Evolutionary conservation across 1,284 basidiomycete genomes (phyloP), one percentile per base, ranked within the genome.

Genomic region (Rhodotorula sp.): DNA sequence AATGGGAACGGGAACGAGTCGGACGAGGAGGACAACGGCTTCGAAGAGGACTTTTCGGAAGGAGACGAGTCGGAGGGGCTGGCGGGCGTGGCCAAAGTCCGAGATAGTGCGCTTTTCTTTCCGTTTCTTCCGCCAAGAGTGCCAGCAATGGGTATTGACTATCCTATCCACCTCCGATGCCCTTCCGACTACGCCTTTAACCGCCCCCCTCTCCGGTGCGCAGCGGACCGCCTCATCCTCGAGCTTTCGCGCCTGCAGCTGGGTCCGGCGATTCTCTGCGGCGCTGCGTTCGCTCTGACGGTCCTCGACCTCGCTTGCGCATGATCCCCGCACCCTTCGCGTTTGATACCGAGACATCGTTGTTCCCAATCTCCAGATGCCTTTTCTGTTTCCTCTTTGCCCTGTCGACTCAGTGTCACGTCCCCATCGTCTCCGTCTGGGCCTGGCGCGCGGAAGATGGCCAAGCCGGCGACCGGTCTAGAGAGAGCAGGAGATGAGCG

Each of bases 171-270:
- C 28, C 28, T 28, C 28, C 28, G 28, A 28, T 28, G 28, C 28
- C 28, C 28, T 28, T 28, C 28, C 28, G 28, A 28, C 28, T 28
- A 28, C 28, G 28, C 28, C 28, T 28, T 10, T 45, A 8, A 60
- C 47, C 21, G 2, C 4, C 18, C 0, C 3, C 34, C 34, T 34
- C 14, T 21, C 26, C 3, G 5, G 8, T 47, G 10, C 19, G 55
- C 60, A 67, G 66, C 60, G 55, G 66, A 67, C 38, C n/a, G 56
- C 12, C 34, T 62, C 60, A 67, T 67, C 48, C 31, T 28, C 43
- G 60, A 67, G 49, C 56, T 62, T 19, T n/a, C 45, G 14, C 55
- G 55, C 26, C 21, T 58, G 12, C 66, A 67, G 23, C 34, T 47
- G 10, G 66, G 60, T 38, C 28, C 60, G 8, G 60, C 56, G 5